These are phyloP conservation scores for Colletotrichum tanaceti DNA, from an alignment of 2,329 filamentous ascomycete genomes.

Conservation along the genomic window DNA sequence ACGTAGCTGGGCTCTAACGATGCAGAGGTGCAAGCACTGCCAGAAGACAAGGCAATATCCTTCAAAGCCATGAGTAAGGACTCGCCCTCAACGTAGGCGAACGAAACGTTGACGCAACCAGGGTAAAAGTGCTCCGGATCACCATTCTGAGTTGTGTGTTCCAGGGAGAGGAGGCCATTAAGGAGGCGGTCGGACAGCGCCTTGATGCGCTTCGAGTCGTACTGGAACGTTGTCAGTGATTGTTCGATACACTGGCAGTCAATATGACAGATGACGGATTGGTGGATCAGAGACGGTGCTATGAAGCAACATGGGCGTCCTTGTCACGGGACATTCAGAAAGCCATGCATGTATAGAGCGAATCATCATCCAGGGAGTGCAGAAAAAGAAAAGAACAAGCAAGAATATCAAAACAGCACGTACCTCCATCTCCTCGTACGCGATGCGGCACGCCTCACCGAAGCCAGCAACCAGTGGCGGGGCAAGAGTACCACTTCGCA, in stretches of 20 bases:
- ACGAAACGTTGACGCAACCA: conserved; percentile 97
- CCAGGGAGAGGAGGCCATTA: conserved; percentile 84
- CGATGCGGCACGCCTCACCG: conserved; percentile 93
- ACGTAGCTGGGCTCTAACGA: conserved; percentile 98
- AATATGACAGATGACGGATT: conserved; percentile 25
- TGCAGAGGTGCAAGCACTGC: conserved; percentile 95
- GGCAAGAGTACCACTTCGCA: conserved; percentile 93
- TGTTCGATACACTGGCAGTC: conserved; percentile 9
- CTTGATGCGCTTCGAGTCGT: conserved; percentile 88
- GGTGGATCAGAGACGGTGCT: conserved; percentile 74
- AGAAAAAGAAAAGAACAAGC: conserved; percentile 29
- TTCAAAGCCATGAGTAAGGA: conserved; percentile 98
- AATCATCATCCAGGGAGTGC: conserved; percentile 74
- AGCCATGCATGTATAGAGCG: conserved; percentile 89
- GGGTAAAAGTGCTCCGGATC: conserved; percentile 87
- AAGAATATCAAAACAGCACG: conserved; percentile 53
- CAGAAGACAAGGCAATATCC: conserved; percentile 96
- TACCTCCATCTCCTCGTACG: conserved; percentile 90
- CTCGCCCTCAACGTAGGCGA: conserved; percentile 98
- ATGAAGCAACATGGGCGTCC: conserved; percentile 68
- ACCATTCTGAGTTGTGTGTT: conserved; percentile 93
- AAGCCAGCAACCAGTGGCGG: conserved; percentile 91
- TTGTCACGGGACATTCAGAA: conserved; percentile 80
- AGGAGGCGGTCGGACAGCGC: conserved; percentile 84
- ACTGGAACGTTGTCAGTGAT: conserved; percentile 64